Evolutionary conservation across 1,139 yeast species (phyloP), one percentile per base, ranked within the genome.

Genomic region (Nakaseomyces delphensis): DNA sequence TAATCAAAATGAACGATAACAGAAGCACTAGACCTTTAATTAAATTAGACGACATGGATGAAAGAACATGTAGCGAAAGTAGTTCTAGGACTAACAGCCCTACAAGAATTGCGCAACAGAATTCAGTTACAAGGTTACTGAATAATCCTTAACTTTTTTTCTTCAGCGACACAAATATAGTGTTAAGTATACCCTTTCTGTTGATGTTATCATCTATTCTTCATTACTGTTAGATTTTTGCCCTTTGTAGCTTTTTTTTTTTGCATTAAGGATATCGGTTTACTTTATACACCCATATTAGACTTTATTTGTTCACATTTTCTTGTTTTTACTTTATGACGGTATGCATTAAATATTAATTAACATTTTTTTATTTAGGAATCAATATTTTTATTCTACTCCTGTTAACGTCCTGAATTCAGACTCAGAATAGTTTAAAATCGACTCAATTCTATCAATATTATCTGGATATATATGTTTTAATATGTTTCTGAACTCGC

Each of bases 321-420:
- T 21, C 8, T 21, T 9, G 24, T 21, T 11, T 25, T 25, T 7
- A 25, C 28, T 25, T 25, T 7, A 25, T 7, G 4, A 25, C n/a
- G 28, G 28, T 28, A 28, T 28, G 31, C 31, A 28, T 28, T 28
- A 28, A 28, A 28, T 28, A 28, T 28, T 28, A 14, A 14, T 13
- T 14, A 28, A 28, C 6, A 13, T 13, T 31, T 29, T 15, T 29
- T 14, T 31, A 27, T 29, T 29, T 11, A 18, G 35, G 35, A 31
- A 31, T 66, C 67, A 41, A 18, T n/a, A 18, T 16, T 16, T 31
- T 23, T 33, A 20, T 14, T 74, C 80, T 19, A 80, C 71, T 13
- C 87, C 89, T 21, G 82, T 59, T 44, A 83, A 65, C 0, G 84
- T 79, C 5, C 83, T 77, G 27, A 81, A 75, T 42, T 81, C 85